Conservation (phyloP, 2,329 filamentous ascomycete genomes). For the Aspergillus fructus region DNA sequence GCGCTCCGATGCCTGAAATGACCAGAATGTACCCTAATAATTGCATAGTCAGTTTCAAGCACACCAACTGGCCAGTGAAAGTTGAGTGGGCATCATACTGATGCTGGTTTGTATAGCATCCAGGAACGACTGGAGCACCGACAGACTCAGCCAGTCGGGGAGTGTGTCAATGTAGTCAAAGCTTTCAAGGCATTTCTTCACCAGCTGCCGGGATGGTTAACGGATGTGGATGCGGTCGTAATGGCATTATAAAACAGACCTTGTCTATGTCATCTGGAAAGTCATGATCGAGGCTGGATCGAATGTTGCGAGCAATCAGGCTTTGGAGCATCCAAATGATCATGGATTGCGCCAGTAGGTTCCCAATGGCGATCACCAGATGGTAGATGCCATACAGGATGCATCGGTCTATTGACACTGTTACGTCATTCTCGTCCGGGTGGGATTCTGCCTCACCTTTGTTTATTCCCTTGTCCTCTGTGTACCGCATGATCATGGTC, state of each 20-base stretch:
- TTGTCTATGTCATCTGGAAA: not conserved
- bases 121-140: not conserved
- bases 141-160: not conserved
- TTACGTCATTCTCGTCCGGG: not conserved
- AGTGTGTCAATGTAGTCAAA: not conserved
- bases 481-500: not conserved
- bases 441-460: not conserved
- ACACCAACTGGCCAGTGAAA: too few species aligned
- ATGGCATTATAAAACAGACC: not conserved
- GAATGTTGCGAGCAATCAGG: not conserved
- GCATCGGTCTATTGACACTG: not conserved
- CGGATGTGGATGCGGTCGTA: not conserved
- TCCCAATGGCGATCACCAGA: not conserved
- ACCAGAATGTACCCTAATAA: too few species aligned
- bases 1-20: too few species aligned
- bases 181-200: not conserved
- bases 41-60: too few species aligned
- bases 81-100: not conserved
- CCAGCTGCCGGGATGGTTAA: not conserved
- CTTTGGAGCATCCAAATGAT: not conserved
- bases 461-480: not conserved
- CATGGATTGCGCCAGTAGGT: not conserved
- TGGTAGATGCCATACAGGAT: not conserved
- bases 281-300: not conserved
- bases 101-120: not conserved